Evolutionary conservation across 1,284 basidiomycete genomes (phyloP), one percentile per base, ranked within the genome.

Genomic region (Xerocomus cyaneibrunnescens): DNA sequence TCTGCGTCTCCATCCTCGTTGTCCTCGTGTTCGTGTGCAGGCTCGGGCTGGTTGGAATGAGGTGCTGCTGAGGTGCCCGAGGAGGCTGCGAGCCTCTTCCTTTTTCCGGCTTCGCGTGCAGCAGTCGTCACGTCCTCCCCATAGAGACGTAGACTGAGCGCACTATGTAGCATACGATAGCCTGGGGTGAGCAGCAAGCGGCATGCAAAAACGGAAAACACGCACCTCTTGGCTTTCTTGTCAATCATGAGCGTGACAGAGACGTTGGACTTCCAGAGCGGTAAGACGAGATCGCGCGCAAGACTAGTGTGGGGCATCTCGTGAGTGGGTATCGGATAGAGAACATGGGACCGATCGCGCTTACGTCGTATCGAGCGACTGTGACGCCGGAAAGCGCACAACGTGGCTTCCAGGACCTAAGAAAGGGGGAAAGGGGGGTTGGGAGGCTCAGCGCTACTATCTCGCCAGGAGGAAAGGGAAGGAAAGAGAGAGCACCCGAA

Each of bases 161-260:
- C 91, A 64, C 90, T 84, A 52, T 43, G 4, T 19, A 30, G 21
- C 13, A n/a, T n/a, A n/a, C n/a, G 28, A 30, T 30, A 39, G 25
- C 13, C 37, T 42, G 28, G 39, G 42, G 23, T 53, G 32, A 48
- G 31, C 21, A 22, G 45, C 17, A 16, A 2, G 9, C 17, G 22
- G 9, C 2, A 23, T 12, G 14, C 13, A 5, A 19, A 5, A 7
- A 42, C 16, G 28, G 7, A 17, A 14, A 65, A 42, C 5, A 34
- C 44, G 6, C 72, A 92, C 92, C 86, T 91, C 73, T 97, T 97
- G 31, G 93, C 91, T 62, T 89, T 89, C 72, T 97, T 98, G 72
- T 97, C 93, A 54, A 96, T 84, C 89, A 98, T 94, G 51, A 97
- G 76, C 5, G 87, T 84, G 51, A 95, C 70, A 2, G 91, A 94